Conservation (phyloP, 352 stramenopile species). For the Globisporangium cystogenes region DNA sequence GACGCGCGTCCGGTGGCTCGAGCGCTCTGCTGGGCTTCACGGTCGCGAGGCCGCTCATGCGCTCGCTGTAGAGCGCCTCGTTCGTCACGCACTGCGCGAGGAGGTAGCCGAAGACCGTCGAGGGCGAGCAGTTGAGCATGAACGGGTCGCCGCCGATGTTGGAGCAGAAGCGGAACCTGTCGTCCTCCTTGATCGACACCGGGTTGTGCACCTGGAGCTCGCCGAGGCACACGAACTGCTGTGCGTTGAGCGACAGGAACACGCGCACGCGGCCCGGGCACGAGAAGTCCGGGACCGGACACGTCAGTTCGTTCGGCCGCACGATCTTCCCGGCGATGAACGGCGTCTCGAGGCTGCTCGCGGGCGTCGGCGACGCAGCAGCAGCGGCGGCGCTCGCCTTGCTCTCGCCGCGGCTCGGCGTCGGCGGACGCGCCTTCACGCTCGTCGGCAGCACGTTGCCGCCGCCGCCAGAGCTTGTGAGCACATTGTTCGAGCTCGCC, state of each 20-base stretch:
- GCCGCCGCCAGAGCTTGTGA: slow-evolving; percentile 10
- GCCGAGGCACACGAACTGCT: slow-evolving; percentile 66
- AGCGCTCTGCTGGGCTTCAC: slow-evolving; percentile 19
- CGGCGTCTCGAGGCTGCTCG: slow-evolving; percentile 5
- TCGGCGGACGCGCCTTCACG: slow-evolving; percentile 10
- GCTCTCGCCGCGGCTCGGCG: background rate
- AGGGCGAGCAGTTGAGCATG: slow-evolving; percentile 42
- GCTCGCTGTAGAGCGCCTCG: slow-evolving; percentile 21
- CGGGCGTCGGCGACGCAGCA: background rate
- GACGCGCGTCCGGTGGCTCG: background rate
- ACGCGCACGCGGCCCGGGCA: slow-evolving; percentile 31
- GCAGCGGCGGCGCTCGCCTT: background rate
- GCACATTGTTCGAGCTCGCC: slow-evolving; percentile 24
- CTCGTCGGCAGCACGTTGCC: slow-evolving; percentile 9
- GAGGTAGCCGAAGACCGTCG: slow-evolving; percentile 43
- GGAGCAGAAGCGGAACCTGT: slow-evolving; percentile 49
- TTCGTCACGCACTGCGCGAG: slow-evolving; percentile 34
- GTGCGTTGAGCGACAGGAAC: slow-evolving; percentile 62
- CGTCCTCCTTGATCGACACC: slow-evolving; percentile 45
- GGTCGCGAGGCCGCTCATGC: slow-evolving; percentile 19
- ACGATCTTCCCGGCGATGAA: slow-evolving; percentile 51
- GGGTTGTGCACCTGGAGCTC: slow-evolving; percentile 49
- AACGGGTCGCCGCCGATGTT: slow-evolving; percentile 58
- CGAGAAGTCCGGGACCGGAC: slow-evolving; percentile 49
- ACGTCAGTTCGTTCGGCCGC: slow-evolving; percentile 41